Evolutionary conservation across 129 eudicot species (phyloP).

Genomic region (Chrysanthemum seticuspe): DNA sequence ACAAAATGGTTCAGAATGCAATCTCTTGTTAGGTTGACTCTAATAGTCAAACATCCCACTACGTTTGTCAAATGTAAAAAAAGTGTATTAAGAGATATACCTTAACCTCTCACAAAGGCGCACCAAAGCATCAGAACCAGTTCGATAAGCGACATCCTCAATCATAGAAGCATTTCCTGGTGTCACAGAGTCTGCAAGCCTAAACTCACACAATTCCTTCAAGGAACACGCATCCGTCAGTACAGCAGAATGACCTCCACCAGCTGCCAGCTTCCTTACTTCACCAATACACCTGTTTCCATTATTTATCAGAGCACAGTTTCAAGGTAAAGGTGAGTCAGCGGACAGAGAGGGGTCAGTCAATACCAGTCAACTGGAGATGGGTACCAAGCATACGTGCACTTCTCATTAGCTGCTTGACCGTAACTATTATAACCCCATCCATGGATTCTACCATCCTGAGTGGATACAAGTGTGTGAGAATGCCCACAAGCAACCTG

Average conservation of each 20-base stretch:
- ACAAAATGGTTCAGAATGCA: slow-evolving; percentile 1
- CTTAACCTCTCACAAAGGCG: slow-evolving; percentile 94
- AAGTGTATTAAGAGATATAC: slow-evolving; percentile 30
- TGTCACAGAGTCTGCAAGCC: slow-evolving; percentile 72
- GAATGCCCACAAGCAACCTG: slow-evolving; percentile 92
- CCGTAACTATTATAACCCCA: slow-evolving; percentile 99
- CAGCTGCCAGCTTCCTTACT: slow-evolving; percentile 95
- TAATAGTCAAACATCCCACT: not conserved
- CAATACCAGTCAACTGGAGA: slow-evolving; percentile 96
- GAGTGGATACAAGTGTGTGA: slow-evolving; percentile 83
- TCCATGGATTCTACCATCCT: slow-evolving; percentile 88
- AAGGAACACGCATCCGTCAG: slow-evolving; percentile 86
- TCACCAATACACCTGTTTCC: slow-evolving; percentile 91
- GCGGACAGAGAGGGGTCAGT: slow-evolving; percentile 2
- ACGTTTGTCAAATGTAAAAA: not conserved
- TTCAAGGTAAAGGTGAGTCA: slow-evolving; percentile 14
- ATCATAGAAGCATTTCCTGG: slow-evolving; percentile 64
- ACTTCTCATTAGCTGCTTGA: slow-evolving; percentile 91
- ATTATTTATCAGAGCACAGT: slow-evolving; percentile 9
- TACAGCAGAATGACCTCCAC: slow-evolving; percentile 98
- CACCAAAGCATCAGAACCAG: slow-evolving; percentile 93
- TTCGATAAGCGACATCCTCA: slow-evolving; percentile 82
- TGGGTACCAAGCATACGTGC: slow-evolving; percentile 97
- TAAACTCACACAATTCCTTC: slow-evolving; percentile 91
- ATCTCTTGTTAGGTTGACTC: slow-evolving; percentile 10